A percentile compares a stretch with the other conserved stretches of the same genome.
phyloP scores from a whole-genome alignment of 78 protist genomes.

The Guillardia theta region DNA sequence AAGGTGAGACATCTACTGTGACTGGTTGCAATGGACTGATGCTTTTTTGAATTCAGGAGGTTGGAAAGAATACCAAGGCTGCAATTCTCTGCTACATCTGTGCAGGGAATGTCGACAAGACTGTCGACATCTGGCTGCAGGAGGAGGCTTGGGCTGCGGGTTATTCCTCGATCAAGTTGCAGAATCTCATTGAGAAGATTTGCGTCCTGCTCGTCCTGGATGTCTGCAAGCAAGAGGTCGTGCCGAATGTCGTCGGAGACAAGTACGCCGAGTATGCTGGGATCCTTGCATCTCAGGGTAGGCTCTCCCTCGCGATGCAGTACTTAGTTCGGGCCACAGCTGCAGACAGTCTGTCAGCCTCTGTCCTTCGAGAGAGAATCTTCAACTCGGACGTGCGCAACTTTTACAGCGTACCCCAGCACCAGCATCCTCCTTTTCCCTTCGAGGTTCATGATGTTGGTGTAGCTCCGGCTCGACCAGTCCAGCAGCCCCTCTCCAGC shows the following conservation, averaged over 20 bases:
- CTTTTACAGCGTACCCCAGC: neutral
- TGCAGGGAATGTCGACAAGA: constrained; percentile 71
- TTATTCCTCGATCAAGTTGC: neutral
- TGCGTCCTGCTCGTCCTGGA: neutral
- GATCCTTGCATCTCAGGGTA: constrained; percentile 61
- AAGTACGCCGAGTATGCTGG: constrained; percentile 54
- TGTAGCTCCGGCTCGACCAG: constrained; percentile 21
- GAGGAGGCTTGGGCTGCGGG: neutral
- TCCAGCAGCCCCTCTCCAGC: neutral
- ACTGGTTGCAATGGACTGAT: neutral
- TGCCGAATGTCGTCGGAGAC: neutral
- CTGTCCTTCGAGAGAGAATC: neutral
- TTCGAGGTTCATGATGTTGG: neutral
- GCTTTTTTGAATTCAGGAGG: neutral
- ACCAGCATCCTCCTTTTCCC: neutral
- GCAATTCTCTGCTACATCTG: constrained; percentile 80
- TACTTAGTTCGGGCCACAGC: constrained; percentile 34
- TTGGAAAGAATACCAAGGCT: neutral
- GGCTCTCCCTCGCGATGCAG: constrained; percentile 39
- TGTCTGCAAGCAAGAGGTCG: constrained; percentile 15
- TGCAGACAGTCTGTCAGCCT: neutral
- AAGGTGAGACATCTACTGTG: neutral
- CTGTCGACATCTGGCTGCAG: constrained; percentile 56
- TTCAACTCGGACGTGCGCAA: neutral
- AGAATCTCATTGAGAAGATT: constrained; percentile 12